Conservation (phyloP, 2,329 filamentous ascomycete genomes). For the Ceratocystis smalleyi region DNA sequence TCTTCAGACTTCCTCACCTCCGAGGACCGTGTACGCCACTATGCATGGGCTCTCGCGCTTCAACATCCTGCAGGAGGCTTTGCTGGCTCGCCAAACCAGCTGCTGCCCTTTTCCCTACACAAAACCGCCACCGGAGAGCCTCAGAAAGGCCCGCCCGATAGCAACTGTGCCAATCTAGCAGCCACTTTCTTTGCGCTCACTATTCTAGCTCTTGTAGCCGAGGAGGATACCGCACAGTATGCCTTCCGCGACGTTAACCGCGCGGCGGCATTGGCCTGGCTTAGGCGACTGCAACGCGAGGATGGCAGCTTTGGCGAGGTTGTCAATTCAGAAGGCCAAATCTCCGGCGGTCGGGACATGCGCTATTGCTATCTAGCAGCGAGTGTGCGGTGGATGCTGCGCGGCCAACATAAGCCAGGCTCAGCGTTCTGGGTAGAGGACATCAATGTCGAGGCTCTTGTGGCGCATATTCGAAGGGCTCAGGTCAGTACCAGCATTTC, state of each 20-base stretch:
- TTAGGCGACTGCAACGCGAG: conserved; percentile 56
- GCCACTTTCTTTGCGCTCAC: conserved; percentile 81
- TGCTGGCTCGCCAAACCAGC: conserved; percentile 63
- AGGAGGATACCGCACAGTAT: conserved; percentile 25
- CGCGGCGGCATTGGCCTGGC: conserved; percentile 53
- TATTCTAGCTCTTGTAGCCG: conserved; percentile 44
- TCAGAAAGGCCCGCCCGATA: conserved; percentile 4
- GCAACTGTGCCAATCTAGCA: conserved; percentile 49
- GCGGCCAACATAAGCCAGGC: conserved; percentile 39
- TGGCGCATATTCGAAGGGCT: conserved; percentile 53
- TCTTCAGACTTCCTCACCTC: conserved; percentile 33
- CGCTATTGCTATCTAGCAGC: conserved; percentile 77
- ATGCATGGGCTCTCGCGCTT: conserved; percentile 71
- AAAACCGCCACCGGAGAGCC: conserved; percentile 13
- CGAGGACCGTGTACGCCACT: conserved; percentile 31
- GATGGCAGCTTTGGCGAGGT: conserved; percentile 91
- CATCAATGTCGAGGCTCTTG: conserved; percentile 56
- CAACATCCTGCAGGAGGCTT: conserved; percentile 82
- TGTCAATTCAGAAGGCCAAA: conserved; percentile 37
- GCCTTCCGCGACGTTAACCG: conserved; percentile 52
- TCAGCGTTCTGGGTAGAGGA: conserved; percentile 46
- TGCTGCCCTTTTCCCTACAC: conserved; percentile 24
- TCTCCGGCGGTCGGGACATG: conserved; percentile 72
- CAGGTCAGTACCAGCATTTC: conserved; percentile 29
- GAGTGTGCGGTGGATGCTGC: conserved; percentile 66